Percentiles rank a stretch among this genome's conserved stretches.
Conservation (phyloP, 2,329 filamentous ascomycete species). For the Geosmithia morbida region DNA sequence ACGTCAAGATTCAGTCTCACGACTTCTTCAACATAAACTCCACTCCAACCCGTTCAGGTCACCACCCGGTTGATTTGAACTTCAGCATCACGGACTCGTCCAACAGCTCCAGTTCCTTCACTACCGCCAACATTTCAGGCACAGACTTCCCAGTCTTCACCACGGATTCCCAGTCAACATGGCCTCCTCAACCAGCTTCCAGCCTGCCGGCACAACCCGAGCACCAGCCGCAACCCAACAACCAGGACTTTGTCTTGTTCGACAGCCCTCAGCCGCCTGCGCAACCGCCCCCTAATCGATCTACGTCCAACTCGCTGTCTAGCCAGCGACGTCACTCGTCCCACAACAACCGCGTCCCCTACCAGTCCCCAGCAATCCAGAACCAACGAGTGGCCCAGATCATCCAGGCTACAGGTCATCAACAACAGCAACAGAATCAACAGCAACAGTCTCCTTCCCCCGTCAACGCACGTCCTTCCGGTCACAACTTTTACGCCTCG, state of each 20-base stretch:
- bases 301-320: slow-evolving; percentile 17
- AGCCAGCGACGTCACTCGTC: slow-evolving; percentile 28
- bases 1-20: slow-evolving; percentile 40
- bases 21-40: slow-evolving; percentile 16
- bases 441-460: slow-evolving; percentile 50
- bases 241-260: slow-evolving; percentile 71
- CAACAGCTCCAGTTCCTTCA: slow-evolving; percentile 42
- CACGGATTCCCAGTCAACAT: slow-evolving; percentile 72
- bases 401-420: slow-evolving; percentile 41
- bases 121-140: slow-evolving; percentile 43
- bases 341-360: slow-evolving; percentile 12
- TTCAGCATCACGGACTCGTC: slow-evolving; percentile 43
- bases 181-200: slow-evolving; percentile 57
- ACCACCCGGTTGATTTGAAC: slow-evolving; percentile 55
- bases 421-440: slow-evolving; percentile 29
- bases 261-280: slow-evolving; percentile 28
- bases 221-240: slow-evolving; percentile 38
- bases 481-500: slow-evolving; percentile 50
- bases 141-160: slow-evolving; percentile 64
- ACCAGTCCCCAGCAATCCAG: slow-evolving; percentile 28
- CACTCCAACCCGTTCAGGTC: slow-evolving; percentile 31
- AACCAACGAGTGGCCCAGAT: slow-evolving; percentile 45
- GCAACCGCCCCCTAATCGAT: slow-evolving; percentile 19
- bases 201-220: slow-evolving; percentile 49
- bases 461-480: slow-evolving; percentile 40